Base-by-base conservation (phyloP, 192 early-diverging fungal genomes). In the Cetraspora pellucida region DNA sequence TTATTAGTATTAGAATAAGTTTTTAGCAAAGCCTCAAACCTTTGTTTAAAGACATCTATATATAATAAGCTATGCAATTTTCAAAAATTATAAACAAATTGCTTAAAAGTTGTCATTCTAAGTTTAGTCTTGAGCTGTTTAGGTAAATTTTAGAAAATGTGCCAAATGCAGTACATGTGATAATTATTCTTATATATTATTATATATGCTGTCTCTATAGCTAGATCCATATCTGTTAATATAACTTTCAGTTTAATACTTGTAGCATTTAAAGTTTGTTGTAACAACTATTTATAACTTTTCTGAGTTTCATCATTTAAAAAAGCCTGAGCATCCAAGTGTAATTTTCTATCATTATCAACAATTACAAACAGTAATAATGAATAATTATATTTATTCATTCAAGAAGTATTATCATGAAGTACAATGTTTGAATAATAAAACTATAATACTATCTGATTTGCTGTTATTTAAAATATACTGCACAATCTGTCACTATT, bases 151-250 rank as follows among this genome's bases (percentile, higher is more conserved):
- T 67, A 17, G 10, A 10, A 37, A 6, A 67, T 45, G 31, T 67
- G 65, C 30, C 3, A 67, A 11, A 67, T 67, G 37, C 65, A 67
- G 17, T 67, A 17, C 3, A 67, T 46, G 5, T 67, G 43, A 45
- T 67, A 67, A 5, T 3, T 67, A 13, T 45, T 10, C 13, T 37
- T 37, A 1, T 44, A 44, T 67, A 67, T 37, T 6, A 6, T 45
- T 67, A 19, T 19, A 67, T 1, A 44, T 45, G 65, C 65, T 19
- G 37, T 7, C 6, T 30, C 16, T 0, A 37, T 67, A 21, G 65
- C 65, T 7, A 16, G 43, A 67, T 67, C 43, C 19, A 44, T 67
- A 45, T 67, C 37, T 3, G 37, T 67, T 67, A 67, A 21, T 37
- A 67, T 67, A 45, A 67, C 65, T 3, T 19, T 10, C 4, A 37